Evolutionary conservation across 108 stramenopile genomes (phyloP).

Genomic region (Pelagomonas calceolata): DNA sequence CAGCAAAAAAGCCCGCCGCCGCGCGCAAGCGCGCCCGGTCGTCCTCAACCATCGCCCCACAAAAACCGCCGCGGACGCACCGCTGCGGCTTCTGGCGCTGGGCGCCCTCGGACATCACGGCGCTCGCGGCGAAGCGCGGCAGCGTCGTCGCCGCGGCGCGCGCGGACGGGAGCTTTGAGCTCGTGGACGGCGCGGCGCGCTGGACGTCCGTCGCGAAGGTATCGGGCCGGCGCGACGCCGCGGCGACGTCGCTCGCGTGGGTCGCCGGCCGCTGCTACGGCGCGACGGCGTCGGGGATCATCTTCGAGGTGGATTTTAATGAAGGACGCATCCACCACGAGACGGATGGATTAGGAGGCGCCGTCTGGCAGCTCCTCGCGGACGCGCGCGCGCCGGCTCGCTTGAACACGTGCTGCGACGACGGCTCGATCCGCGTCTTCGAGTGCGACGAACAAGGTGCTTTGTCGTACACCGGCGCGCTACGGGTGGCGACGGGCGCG

Average conservation of each 20-base stretch:
- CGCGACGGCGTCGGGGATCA: neutral
- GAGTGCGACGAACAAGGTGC: neutral
- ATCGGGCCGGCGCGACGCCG: neutral
- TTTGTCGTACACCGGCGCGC: neutral
- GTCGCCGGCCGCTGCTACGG: neutral
- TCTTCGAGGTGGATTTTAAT: neutral
- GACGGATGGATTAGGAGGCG: neutral
- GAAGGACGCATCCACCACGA: neutral
- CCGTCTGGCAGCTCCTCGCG: neutral
- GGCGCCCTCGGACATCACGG: neutral
- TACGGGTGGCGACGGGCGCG: neutral
- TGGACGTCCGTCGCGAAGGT: neutral
- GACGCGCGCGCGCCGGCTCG: neutral
- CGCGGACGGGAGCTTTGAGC: neutral
- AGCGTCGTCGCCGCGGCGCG: neutral
- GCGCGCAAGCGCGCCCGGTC: no score
- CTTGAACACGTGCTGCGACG: neutral
- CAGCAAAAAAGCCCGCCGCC: no score
- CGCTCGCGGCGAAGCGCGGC: neutral
- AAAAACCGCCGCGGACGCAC: neutral
- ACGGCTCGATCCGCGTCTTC: neutral
- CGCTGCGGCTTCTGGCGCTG: neutral
- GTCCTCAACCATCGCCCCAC: neutral
- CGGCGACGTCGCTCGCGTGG: neutral
- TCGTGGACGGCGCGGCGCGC: neutral